Conservation (phyloP, 2,329 filamentous ascomycete species). For the Ascochyta lentis region DNA sequence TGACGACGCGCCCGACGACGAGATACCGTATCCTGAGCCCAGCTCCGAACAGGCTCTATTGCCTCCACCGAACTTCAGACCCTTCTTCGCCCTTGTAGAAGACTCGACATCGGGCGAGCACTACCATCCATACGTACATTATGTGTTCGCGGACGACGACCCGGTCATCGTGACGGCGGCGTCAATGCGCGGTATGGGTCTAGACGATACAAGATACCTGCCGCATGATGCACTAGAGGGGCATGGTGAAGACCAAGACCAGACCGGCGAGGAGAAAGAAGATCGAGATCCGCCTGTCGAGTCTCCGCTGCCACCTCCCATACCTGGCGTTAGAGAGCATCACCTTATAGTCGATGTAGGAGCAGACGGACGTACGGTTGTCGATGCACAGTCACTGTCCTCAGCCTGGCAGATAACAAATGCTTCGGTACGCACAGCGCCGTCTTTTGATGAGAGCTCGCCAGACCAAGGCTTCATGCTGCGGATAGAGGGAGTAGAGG, state of each 20-base stretch:
- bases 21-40: conserved; percentile 45
- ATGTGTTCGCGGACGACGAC: conserved; percentile 93
- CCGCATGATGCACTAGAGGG: conserved; percentile 34
- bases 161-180: conserved; percentile 75
- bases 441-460: conserved; percentile 64
- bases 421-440: conserved; percentile 63
- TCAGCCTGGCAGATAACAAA: conserved; percentile 73
- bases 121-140: conserved; percentile 85
- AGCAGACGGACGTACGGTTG: conserved; percentile 59
- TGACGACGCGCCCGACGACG: conserved; percentile 32
- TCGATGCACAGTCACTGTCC: conserved; percentile 74
- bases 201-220: conserved; percentile 51
- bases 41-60: conserved; percentile 44
- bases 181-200: conserved; percentile 61
- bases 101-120: conserved; percentile 76
- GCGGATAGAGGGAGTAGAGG: conserved; percentile 63
- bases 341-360: conserved; percentile 64
- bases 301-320: conserved; percentile 55
- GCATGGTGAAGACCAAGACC: conserved; percentile 21
- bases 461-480: conserved; percentile 63
- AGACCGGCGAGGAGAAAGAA: conserved; percentile 32
- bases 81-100: conserved; percentile 85
- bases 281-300: conserved; percentile 36
- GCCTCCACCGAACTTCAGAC: conserved; percentile 67
- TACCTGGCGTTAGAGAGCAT: conserved; percentile 59